Percentiles rank a stretch among this genome's conserved stretches.
Evolutionary conservation across 2,329 filamentous ascomycete genomes (phyloP).

Genomic region (Sporothrix curviconia): DNA sequence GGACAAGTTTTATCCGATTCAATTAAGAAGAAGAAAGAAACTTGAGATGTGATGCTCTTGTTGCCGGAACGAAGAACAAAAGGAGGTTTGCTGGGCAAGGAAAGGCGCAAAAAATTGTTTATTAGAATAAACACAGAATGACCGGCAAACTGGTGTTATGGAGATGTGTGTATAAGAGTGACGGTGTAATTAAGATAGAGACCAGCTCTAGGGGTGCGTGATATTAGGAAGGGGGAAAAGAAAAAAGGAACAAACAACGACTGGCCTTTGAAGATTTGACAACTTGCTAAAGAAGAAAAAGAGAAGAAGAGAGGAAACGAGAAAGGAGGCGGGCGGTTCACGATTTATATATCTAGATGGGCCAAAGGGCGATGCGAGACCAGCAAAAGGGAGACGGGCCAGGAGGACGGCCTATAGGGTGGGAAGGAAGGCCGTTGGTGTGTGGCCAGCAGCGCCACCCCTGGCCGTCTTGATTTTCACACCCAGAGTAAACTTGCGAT

Average conservation of each 20-base stretch:
- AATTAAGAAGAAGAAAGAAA: conserved; percentile 13
- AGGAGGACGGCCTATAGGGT: not conserved
- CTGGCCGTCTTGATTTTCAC: not conserved
- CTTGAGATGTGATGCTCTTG: not conserved
- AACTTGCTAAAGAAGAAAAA: conserved; percentile 60
- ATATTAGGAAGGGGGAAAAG: conserved; percentile 44
- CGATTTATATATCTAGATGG: conserved; percentile 36
- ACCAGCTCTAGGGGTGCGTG: conserved; percentile 31
- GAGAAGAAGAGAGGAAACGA: conserved; percentile 35
- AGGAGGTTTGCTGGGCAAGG: conserved; percentile 20
- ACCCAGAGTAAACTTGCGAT: not conserved
- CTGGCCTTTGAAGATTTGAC: conserved; percentile 47
- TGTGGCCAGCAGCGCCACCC: not conserved
- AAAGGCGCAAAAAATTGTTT: conserved; percentile 23
- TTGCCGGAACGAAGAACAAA: conserved; percentile 28
- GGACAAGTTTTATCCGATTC: not conserved
- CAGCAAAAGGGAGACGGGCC: conserved; percentile 15
- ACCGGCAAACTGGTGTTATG: conserved; percentile 17
- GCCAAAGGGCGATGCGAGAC: conserved; percentile 26
- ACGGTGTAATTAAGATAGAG: conserved; percentile 23
- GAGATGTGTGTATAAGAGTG: conserved; percentile 8
- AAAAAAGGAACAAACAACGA: conserved; percentile 49
- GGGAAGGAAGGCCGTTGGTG: too few species aligned
- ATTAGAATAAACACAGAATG: conserved; percentile 15
- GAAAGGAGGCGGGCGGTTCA: conserved; percentile 29